Evolutionary conservation across 1,284 basidiomycete genomes (phyloP).

Genomic region (Polyporus tsugae): DNA sequence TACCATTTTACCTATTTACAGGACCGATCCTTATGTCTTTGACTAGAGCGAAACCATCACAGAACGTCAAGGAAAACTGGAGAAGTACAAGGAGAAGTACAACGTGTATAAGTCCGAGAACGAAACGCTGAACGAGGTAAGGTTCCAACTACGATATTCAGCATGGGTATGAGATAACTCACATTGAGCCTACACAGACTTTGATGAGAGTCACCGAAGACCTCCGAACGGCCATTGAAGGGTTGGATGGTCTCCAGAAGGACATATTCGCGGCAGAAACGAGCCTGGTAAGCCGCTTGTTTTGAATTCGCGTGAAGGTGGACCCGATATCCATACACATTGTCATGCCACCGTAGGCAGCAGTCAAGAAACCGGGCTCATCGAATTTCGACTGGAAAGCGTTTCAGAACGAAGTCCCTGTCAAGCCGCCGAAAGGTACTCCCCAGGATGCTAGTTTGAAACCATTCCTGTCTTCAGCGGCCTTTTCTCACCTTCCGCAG

Average conservation of each 20-base stretch:
- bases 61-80: neutral
- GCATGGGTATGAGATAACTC: too few relatives aligned
- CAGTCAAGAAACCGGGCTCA: neutral
- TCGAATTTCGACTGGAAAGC: neutral
- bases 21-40: neutral
- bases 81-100: neutral
- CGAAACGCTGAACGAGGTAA: neutral
- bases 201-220: neutral
- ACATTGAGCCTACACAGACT: neutral
- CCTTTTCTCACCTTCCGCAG: neutral
- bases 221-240: neutral
- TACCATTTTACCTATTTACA: neutral
- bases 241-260: neutral
- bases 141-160: neutral
- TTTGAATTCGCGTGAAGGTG: neutral
- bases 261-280: neutral
- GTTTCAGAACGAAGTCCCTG: neutral
- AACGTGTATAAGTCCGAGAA: neutral
- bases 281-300: neutral
- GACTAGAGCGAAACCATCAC: neutral
- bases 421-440: neutral
- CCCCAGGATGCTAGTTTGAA: neutral
- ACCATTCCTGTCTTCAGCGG: slow-evolving; percentile 5
- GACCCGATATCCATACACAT: neutral
- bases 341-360: neutral